These are phyloP conservation scores for Macrophomina phaseolina DNA, from an alignment of 2,329 filamentous ascomycete species.

Conservation along the genomic window DNA sequence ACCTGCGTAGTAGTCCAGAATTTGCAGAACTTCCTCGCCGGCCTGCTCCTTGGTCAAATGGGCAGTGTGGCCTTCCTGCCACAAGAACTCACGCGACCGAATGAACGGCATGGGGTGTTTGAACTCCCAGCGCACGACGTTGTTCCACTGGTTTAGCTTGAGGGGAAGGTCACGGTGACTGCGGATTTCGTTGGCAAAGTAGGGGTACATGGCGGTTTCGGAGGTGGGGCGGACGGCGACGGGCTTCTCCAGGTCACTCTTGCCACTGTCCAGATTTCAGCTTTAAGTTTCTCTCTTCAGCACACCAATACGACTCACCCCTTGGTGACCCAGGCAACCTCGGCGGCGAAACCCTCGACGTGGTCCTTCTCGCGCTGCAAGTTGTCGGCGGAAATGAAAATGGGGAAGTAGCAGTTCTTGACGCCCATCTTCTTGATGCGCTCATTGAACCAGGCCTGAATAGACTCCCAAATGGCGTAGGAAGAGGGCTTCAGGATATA, in stretches of 20 bases:
- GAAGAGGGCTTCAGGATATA: slow-evolving; percentile 78
- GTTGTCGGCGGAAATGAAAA: slow-evolving; percentile 93
- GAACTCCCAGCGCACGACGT: slow-evolving; percentile 92
- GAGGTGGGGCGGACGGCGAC: slow-evolving; percentile 73
- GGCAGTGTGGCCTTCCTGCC: slow-evolving; percentile 96
- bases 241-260: slow-evolving; percentile 86
- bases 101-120: slow-evolving; percentile 89
- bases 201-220: slow-evolving; percentile 89
- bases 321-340: slow-evolving; percentile 81
- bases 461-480: slow-evolving; percentile 71
- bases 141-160: slow-evolving; percentile 98
- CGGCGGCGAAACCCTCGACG: slow-evolving; percentile 94
- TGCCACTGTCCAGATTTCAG: slow-evolving; percentile 64
- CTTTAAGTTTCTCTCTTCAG: slow-evolving; percentile 12
- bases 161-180: slow-evolving; percentile 94
- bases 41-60: slow-evolving; percentile 85
- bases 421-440: slow-evolving; percentile 91
- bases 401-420: slow-evolving; percentile 94
- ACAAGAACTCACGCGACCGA: slow-evolving; percentile 91
- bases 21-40: slow-evolving; percentile 85
- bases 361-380: slow-evolving; percentile 89
- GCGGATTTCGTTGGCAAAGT: slow-evolving; percentile 96
- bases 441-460: slow-evolving; percentile 62
- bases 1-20: slow-evolving; percentile 88
- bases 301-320: slow-evolving; percentile 20